Conservation (phyloP, 1,139 yeast species). For the Magnusiomyces tetraspermus region DNA sequence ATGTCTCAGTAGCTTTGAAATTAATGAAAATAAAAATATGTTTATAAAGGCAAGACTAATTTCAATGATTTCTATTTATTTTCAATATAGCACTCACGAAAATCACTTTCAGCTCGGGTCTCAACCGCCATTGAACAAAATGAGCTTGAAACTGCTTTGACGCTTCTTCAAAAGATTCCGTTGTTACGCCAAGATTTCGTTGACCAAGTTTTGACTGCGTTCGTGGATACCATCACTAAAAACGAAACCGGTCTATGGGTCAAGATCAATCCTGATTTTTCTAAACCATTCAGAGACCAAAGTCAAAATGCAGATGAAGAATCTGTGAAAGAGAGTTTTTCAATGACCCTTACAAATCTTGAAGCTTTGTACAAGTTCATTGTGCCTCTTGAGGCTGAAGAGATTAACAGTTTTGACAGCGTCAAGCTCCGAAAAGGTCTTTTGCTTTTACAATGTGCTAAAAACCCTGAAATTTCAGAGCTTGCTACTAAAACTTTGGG, state of each 20-base stretch:
- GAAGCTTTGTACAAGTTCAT: constrained; percentile 7
- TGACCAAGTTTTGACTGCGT: constrained; percentile 3
- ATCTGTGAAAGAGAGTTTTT: not conserved
- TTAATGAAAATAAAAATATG: too few species aligned
- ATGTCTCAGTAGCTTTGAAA: not conserved
- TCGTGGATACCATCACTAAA: constrained; percentile 5
- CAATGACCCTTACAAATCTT: constrained; percentile 1
- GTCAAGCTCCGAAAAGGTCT: constrained; percentile 4
- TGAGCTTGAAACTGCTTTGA: not conserved
- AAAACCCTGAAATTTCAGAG: constrained; percentile 11
- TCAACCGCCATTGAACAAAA: too few species aligned
- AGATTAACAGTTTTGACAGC: not conserved
- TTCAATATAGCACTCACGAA: too few species aligned
- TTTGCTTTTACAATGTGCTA: constrained; percentile 11
- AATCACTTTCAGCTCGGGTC: too few species aligned
- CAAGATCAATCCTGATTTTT: not conserved
- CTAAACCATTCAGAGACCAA: not conserved
- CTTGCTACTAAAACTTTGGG: constrained; percentile 13
- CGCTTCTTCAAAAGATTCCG: constrained; percentile 11
- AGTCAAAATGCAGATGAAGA: not conserved
- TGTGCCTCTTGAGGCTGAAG: constrained; percentile 3
- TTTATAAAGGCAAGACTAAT: too few species aligned
- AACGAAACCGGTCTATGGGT: constrained; percentile 10
- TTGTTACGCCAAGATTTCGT: constrained; percentile 8
- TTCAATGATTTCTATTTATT: too few species aligned